These are phyloP conservation scores for Kitagawia praeruptora DNA, from an alignment of 129 eudicot species.

Conservation along the genomic window DNA sequence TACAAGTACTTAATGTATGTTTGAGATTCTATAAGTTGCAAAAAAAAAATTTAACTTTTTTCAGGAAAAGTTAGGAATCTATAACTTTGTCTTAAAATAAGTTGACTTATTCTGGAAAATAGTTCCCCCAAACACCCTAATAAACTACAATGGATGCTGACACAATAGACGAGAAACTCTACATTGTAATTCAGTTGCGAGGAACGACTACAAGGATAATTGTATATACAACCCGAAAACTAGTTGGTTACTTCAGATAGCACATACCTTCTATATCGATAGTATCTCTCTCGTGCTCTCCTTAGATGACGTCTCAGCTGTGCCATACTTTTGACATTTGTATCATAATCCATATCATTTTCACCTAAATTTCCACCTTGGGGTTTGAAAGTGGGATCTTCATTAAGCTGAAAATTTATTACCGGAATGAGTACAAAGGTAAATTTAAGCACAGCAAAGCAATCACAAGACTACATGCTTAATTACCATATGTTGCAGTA, in stretches of 20 bases:
- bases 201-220: neutral
- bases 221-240: neutral
- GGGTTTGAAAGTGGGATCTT: constrained; percentile 88
- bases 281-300: constrained; percentile 68
- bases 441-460: neutral
- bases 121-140: too few relatives aligned
- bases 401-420: constrained; percentile 37
- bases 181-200: neutral
- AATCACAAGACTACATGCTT: constrained; percentile 8
- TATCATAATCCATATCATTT: constrained; percentile 96
- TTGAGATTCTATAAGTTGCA: too few relatives aligned
- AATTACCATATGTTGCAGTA: constrained; percentile 69
- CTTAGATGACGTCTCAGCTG: constrained; percentile 70
- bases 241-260: neutral
- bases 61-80: too few relatives aligned
- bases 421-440: neutral
- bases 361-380: constrained; percentile 96
- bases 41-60: too few relatives aligned
- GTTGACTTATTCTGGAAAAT: too few relatives aligned
- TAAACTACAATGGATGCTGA: neutral
- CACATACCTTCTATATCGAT: constrained; percentile 71
- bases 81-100: too few relatives aligned
- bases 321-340: constrained; percentile 85
- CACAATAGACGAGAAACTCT: neutral
- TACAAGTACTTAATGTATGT: too few relatives aligned